Evolutionary conservation across 2,329 filamentous ascomycete genomes (phyloP), one percentile per base, ranked within the genome.

Genomic region (Magnaporthiopsis incrustans): DNA sequence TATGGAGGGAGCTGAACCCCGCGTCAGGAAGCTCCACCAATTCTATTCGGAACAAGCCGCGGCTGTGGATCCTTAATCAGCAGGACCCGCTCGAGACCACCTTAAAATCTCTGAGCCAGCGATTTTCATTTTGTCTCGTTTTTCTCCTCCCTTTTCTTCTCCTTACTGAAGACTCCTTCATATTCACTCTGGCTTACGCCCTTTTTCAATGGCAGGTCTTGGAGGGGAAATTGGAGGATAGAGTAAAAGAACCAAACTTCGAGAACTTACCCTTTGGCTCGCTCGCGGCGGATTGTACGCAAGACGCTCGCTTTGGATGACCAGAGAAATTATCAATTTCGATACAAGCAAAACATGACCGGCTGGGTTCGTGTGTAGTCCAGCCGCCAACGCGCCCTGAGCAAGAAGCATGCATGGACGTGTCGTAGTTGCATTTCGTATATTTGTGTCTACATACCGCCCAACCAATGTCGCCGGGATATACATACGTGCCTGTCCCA

Each of bases 181-280:
- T 86, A 88, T 88, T 87, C 85, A 87, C 85, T 88, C 85, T 85
- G 81, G 79, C 79, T 83, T 82, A 79, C 74, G 79, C 78, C 73
- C 66, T 35, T 67, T 63, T 75, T 76, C 82, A 78, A 80, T 85
- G 82, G 79, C 80, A 81, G 78, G 77, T 77, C 77, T 78, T 81
- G 82, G 85, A 88, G 85, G 85, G 85, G 85, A 88, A 88, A 87
- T 75, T 83, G 84, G 81, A 84, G 84, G 85, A 84, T 70, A 88
- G 85, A 85, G 68, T 69, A 78, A 81, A 73, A 69, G 78, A 81
- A 73, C 50, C 75, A n/a, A n/a, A n/a, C 68, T 79, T 82, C 80
- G 78, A 75, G 72, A 71, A 80, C 82, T 86, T 86, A 86, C 82
- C 82, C 82, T 85, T 78, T 76, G 78, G 77, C 79, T 79, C 76